Base-by-base conservation (phyloP, 2,329 filamentous ascomycete genomes). In the Fusarium humuli region DNA sequence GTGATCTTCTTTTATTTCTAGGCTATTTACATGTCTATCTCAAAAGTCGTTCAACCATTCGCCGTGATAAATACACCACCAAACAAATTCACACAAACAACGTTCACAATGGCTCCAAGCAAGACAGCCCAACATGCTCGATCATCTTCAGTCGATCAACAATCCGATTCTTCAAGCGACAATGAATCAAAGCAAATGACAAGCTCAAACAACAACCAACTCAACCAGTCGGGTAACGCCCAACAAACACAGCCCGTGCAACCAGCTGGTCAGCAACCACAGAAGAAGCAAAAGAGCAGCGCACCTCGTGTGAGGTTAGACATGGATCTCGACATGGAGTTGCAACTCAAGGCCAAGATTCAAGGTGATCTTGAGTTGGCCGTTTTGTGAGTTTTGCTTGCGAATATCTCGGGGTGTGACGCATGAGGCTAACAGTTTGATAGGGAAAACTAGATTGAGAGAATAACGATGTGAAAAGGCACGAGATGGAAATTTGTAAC, bases 311-410 rank as follows among this genome's bases (percentile, higher is more conserved):
- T 69, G 13, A 69, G 25, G 13, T 25, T 69, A 5, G 65, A 69
- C 7, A 69, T 69, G 65, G 66, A 69, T 16, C 47, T 69, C 1
- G 66, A 69, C 32, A 27, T 69, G 13, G 66, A 69, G 22, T 18
- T 69, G 8, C 25, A 69, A 18, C 42, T 69, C 2, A 69, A 69
- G 45, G 66, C 65, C 7, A 69, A 69, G 34, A 69, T 69, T 2
- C 44, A 69, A 23, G 66, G 66, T 2, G 65, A 69, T 22, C 40
- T 69, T 1, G 65, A 69, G 1, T 30, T 69, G 6, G 61, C 66
- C 0, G 46, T 69, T 5, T 46, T 69, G 65, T 65, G 56, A 40
- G 65, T 56, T 22, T 16, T 1, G 1, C 4, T n/a, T n/a, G n/a
- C n/a, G n/a, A n/a, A n/a, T 14, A 14, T 30, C 7, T 30, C 6